A percentile compares a stretch with the other conserved stretches of the same genome.
phyloP scores from a whole-genome alignment of 257 asterid genomes.

The Mentha longifolia region DNA sequence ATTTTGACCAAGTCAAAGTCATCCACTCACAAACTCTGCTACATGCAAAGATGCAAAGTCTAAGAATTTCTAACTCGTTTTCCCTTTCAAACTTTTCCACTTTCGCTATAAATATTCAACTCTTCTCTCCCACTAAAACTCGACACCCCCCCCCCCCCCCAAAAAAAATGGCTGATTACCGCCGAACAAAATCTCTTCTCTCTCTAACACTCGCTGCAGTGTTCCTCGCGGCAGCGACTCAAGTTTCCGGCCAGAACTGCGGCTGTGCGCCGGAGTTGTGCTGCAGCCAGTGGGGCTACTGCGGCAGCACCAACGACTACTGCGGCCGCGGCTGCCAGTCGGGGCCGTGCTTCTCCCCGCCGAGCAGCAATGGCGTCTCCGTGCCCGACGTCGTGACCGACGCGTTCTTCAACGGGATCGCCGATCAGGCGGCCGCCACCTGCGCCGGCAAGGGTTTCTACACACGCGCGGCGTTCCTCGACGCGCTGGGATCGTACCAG shows the following conservation, averaged over 20 bases:
- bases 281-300: conserved; percentile 36
- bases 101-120: background rate
- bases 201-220: background rate
- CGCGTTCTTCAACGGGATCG: conserved; percentile 30
- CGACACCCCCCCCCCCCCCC: background rate
- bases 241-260: conserved; percentile 32
- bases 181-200: background rate
- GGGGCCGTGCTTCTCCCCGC: conserved; percentile 28
- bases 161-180: too few relatives aligned
- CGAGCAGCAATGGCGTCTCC: conserved; percentile 8
- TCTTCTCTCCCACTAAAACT: background rate
- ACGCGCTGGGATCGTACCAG: conserved; percentile 16
- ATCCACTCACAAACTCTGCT: background rate
- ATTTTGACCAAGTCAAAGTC: conserved; percentile 26
- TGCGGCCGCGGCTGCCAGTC: conserved; percentile 35
- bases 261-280: conserved; percentile 21
- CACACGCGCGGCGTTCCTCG: conserved; percentile 33
- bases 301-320: conserved; percentile 14
- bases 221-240: conserved; percentile 15
- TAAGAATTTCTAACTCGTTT: background rate
- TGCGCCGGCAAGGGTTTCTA: conserved; percentile 27
- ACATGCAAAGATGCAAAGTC: background rate
- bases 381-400: conserved; percentile 28
- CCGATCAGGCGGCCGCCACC: conserved; percentile 22
- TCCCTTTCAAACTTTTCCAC: background rate